Base-by-base conservation (phyloP, 495 filamentous ascomycete genomes). In the Sordaria brevicollis region DNA sequence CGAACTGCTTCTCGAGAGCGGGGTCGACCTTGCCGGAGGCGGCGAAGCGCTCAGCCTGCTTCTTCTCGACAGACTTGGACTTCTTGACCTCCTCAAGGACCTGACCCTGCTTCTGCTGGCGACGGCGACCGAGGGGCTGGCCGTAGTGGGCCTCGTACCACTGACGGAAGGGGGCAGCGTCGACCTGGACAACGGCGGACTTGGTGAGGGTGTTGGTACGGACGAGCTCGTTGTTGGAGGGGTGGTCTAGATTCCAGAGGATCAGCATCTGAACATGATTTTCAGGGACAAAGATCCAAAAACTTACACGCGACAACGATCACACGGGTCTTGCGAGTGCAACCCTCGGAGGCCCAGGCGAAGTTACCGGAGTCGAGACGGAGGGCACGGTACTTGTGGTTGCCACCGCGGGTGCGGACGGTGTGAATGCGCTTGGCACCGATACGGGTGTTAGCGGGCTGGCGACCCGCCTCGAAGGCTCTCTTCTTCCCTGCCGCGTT, bases 61-160 rank as follows among this genome's bases (percentile, higher is more conserved):
- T 99, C 86, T 91, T 91, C 90, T 93, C 87, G 68, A 98, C 92
- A 74, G 87, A 85, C 86, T 93, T 93, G 86, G 89, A 92, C 91
- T 94, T 94, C 91, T 95, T 94, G 75, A 77, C 78, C 79, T 89
- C 90, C 81, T 92, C 90, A 75, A 86, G 79, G 72, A 80, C 79
- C 72, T 86, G 86, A 73, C 82, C 81, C 75, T 81, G 79, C 86
- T 93, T 93, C 79, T 89, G 85, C 87, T 97, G 94, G 85, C 94
- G 91, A 81, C 92, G 89, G 76, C 95, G 90, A 77, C 95, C 95
- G 70, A 99, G 82, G 74, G 84, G 74, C 82, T 91, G 87, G 79
- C 95, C 95, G 86, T 99, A 99, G 90, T 99, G 96, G 71, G 95
- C 92, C 89, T 99, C 95, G 83, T 96, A 99, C 95, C 95, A 99